A percentile compares a stretch with the other conserved stretches of the same genome.
These are phyloP conservation scores for Parathielavia hyrcaniae DNA, from an alignment of 495 filamentous ascomycete species.

Conservation along the genomic window DNA sequence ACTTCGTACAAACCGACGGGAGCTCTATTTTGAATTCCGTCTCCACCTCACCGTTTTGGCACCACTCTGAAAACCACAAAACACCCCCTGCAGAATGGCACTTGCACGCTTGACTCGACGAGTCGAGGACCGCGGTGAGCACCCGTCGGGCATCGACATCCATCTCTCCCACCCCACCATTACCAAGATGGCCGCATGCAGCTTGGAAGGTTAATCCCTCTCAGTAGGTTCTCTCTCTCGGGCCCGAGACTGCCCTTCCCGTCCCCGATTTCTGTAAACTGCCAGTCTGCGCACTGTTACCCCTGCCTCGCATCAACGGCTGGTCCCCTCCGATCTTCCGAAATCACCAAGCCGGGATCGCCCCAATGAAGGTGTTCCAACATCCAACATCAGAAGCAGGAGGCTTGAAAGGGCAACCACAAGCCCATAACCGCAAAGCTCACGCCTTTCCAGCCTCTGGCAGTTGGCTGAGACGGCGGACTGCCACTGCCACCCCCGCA, in stretches of 20 bases:
- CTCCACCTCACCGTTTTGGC: too few relatives aligned
- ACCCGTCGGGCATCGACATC: neutral
- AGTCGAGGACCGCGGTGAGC: neutral
- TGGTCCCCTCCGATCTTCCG: too few relatives aligned
- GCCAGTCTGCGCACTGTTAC: neutral
- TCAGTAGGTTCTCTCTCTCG: neutral
- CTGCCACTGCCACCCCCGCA: too few relatives aligned
- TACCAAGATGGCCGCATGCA: slow-evolving; percentile 8
- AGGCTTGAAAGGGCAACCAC: too few relatives aligned
- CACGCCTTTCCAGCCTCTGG: neutral
- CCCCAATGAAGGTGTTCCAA: too few relatives aligned
- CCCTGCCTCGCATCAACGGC: neutral
- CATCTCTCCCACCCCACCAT: neutral
- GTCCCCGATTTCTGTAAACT: neutral
- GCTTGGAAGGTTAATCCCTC: neutral
- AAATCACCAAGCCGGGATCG: too few relatives aligned
- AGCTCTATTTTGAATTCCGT: too few relatives aligned
- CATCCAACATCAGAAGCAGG: too few relatives aligned
- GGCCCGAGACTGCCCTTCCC: slow-evolving; percentile 4
- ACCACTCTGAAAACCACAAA: neutral
- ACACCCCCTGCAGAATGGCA: slow-evolving; percentile 4
- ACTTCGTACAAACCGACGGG: too few relatives aligned
- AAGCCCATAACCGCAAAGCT: neutral
- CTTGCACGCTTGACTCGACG: neutral
- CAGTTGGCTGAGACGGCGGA: too few relatives aligned